These are phyloP conservation scores for Vigna mungo DNA, from an alignment of 306 rosid species.

Conservation along the genomic window DNA sequence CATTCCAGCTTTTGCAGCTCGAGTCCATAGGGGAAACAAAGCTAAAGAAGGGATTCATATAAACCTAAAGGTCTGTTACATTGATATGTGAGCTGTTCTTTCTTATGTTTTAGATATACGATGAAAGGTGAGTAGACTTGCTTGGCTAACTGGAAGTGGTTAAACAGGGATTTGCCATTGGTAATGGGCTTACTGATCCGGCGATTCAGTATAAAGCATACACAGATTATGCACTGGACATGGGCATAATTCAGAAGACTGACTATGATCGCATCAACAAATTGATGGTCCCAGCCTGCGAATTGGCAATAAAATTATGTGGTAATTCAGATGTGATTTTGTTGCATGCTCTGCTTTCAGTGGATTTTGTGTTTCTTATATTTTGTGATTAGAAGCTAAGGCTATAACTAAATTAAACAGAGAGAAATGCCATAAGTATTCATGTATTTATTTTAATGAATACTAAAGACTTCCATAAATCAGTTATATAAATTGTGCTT, in stretches of 20 bases:
- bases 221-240: conserved; percentile 87
- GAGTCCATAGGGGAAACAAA: conserved; percentile 91
- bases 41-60: conserved; percentile 95
- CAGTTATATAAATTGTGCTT: not conserved
- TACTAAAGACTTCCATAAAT: not conserved
- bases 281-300: conserved; percentile 80
- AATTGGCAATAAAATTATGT: conserved; percentile 80
- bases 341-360: conserved; percentile 22
- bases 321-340: conserved; percentile 59
- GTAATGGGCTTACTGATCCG: conserved; percentile 98
- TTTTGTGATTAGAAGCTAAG: conserved; percentile 12
- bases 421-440: not conserved
- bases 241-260: conserved; percentile 72
- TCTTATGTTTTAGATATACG: not conserved
- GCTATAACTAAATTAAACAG: not conserved
- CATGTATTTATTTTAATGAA: not conserved
- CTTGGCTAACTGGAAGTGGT: conserved; percentile 40
- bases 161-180: conserved; percentile 96
- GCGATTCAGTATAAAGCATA: conserved; percentile 92
- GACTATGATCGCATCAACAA: conserved; percentile 69
- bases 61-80: conserved; percentile 75
- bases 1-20: conserved; percentile 97
- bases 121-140: conserved; percentile 20
- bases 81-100: conserved; percentile 18
- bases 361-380: conserved; percentile 13